Percentiles rank a stretch among this genome's conserved stretches.
Conservation (phyloP, 495 filamentous ascomycete species). For the Aspergillus sclerotiicarbonarius region DNA sequence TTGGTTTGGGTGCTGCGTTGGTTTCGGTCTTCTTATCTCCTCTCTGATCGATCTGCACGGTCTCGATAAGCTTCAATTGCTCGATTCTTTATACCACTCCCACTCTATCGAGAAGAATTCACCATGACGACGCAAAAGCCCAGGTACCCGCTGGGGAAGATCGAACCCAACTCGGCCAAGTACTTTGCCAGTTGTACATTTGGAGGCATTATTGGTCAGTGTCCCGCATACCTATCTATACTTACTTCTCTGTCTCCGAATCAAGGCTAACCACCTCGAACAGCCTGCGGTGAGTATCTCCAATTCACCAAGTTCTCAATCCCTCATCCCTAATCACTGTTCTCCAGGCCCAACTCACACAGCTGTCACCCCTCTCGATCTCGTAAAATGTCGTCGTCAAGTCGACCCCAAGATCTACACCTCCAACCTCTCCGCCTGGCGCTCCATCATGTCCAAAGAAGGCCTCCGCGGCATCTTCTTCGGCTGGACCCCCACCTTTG, state of each 20-base stretch:
- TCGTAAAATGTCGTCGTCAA: constrained; percentile 71
- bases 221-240: neutral
- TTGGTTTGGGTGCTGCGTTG: neutral
- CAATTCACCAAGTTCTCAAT: neutral
- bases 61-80: neutral
- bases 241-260: no score
- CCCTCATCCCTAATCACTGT: neutral
- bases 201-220: constrained; percentile 63
- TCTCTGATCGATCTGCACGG: neutral
- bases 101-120: neutral
- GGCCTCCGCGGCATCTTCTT: constrained; percentile 70
- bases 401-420: constrained; percentile 69
- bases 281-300: constrained; percentile 56
- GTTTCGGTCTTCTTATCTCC: neutral
- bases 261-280: neutral
- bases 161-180: constrained; percentile 64
- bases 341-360: constrained; percentile 51
- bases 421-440: constrained; percentile 66
- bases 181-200: constrained; percentile 66
- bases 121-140: constrained; percentile 39
- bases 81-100: neutral
- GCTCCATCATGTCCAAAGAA: constrained; percentile 60
- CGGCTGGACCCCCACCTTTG: constrained; percentile 68
- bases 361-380: constrained; percentile 59
- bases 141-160: constrained; percentile 50